Evolutionary conservation across 257 asterid genomes (phyloP).

Genomic region (Avicennia marina): DNA sequence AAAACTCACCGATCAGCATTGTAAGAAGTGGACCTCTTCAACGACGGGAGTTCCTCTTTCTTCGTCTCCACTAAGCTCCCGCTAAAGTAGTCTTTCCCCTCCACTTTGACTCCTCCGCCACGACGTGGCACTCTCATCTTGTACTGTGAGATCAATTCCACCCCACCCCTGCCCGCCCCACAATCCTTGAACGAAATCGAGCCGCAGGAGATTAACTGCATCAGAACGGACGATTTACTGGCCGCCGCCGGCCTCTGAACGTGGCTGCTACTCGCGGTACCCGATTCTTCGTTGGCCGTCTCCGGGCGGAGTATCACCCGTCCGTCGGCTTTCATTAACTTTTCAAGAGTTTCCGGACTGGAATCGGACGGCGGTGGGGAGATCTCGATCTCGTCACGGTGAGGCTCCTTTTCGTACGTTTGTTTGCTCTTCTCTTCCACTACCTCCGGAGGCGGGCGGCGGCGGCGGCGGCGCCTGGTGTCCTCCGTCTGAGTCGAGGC

Average conservation of each 20-base stretch:
- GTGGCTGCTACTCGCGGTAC: conserved; percentile 15
- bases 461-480: conserved; percentile 46
- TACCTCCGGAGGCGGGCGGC: conserved; percentile 30
- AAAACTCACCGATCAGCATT: conserved; percentile 60
- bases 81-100: conserved; percentile 69
- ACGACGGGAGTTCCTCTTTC: conserved; percentile 45
- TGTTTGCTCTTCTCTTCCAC: conserved; percentile 25
- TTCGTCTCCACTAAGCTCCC: conserved; percentile 62
- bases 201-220: conserved; percentile 78
- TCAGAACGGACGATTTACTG: conserved; percentile 59
- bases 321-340: conserved; percentile 62
- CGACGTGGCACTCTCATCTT: conserved; percentile 57
- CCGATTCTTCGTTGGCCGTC: conserved; percentile 21
- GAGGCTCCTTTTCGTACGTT: not conserved
- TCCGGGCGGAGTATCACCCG: conserved; percentile 29
- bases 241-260: conserved; percentile 17
- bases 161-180: conserved; percentile 47
- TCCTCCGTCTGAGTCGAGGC: conserved; percentile 83
- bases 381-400: conserved; percentile 43
- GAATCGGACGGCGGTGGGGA: conserved; percentile 86
- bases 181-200: conserved; percentile 69
- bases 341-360: conserved; percentile 78
- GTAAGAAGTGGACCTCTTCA: conserved; percentile 78
- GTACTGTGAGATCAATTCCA: conserved; percentile 53
- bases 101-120: conserved; percentile 34